phyloP scores from a whole-genome alignment of 2,329 filamentous ascomycete genomes.

The Mycogone perniciosa region DNA sequence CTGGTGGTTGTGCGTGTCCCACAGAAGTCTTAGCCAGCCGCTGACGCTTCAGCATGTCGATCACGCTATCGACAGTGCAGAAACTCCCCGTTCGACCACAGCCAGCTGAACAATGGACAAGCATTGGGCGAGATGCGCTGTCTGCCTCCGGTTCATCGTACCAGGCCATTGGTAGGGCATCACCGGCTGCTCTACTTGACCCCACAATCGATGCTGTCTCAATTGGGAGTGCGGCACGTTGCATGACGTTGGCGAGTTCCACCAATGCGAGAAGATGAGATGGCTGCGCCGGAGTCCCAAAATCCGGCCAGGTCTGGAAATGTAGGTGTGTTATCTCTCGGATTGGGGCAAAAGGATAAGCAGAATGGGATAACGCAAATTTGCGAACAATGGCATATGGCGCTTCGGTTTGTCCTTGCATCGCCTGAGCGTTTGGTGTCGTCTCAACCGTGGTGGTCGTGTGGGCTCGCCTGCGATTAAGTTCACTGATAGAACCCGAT shows the following conservation, averaged over 20 bases:
- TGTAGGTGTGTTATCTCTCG: constrained; percentile 93
- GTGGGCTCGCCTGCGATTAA: constrained; percentile 46
- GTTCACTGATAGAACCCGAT: constrained; percentile 27
- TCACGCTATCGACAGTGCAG: constrained; percentile 90
- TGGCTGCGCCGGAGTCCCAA: constrained; percentile 85
- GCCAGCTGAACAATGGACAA: constrained; percentile 94
- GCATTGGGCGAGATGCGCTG: constrained; percentile 56
- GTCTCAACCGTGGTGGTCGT: constrained; percentile 43
- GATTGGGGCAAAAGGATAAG: constrained; percentile 75
- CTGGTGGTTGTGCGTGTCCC: constrained; percentile 24
- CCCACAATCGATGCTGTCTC: constrained; percentile 35
- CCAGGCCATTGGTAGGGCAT: constrained; percentile 36
- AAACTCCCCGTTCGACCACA: constrained; percentile 95
- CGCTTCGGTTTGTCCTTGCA: constrained; percentile 42
- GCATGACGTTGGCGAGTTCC: constrained; percentile 78
- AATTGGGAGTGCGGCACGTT: constrained; percentile 47
- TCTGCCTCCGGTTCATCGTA: constrained; percentile 55
- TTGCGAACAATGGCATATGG: constrained; percentile 80
- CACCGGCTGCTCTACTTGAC: constrained; percentile 22
- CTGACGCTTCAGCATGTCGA: constrained; percentile 95
- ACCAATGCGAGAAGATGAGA: constrained; percentile 80
- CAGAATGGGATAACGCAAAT: constrained; percentile 72
- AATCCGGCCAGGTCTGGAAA: constrained; percentile 95
- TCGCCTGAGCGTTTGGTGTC: constrained; percentile 18
- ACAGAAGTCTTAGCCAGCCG: constrained; percentile 33